Conservation (phyloP, 164 flowering plant species). For the Litsea cubeba region DNA sequence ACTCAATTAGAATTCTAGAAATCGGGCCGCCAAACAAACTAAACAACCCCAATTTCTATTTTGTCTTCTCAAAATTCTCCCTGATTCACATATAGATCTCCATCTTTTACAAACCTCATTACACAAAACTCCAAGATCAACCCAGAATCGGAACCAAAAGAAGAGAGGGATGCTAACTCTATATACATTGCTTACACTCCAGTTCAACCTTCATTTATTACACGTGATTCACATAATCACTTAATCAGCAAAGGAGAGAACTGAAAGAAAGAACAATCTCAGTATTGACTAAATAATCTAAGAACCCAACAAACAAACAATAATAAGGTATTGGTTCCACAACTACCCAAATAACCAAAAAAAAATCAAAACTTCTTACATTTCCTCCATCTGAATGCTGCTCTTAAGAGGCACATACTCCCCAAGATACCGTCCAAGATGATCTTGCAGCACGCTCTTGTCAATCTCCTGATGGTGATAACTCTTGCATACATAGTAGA, state of each 20-base stretch:
- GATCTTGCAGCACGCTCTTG: slow-evolving; percentile 79
- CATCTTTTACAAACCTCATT: too few species aligned
- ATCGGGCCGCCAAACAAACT: too few species aligned
- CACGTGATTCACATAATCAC: neutral
- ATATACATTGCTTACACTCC: neutral
- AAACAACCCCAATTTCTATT: too few species aligned
- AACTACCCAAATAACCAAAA: neutral
- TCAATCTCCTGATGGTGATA: slow-evolving; percentile 84
- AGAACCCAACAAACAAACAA: neutral
- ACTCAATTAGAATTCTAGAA: too few species aligned
- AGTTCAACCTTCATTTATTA: neutral
- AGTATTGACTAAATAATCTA: neutral
- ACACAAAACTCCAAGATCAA: too few species aligned
- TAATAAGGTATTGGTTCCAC: neutral
- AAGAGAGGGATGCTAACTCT: neutral
- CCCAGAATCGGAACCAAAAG: too few species aligned
- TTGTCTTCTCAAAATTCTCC: too few species aligned
- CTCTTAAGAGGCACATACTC: slow-evolving; percentile 97
- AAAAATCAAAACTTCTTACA: neutral
- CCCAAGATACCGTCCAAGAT: slow-evolving; percentile 94
- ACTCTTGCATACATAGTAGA: slow-evolving; percentile 94
- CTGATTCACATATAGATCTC: too few species aligned
- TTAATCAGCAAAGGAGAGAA: neutral
- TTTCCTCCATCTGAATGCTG: slow-evolving; percentile 83
- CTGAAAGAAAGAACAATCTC: neutral